Percentiles rank a stretch among this genome's conserved stretches.
Conservation (phyloP, 176 grass and related monocot genomes). For the Pontederia crassipes region DNA sequence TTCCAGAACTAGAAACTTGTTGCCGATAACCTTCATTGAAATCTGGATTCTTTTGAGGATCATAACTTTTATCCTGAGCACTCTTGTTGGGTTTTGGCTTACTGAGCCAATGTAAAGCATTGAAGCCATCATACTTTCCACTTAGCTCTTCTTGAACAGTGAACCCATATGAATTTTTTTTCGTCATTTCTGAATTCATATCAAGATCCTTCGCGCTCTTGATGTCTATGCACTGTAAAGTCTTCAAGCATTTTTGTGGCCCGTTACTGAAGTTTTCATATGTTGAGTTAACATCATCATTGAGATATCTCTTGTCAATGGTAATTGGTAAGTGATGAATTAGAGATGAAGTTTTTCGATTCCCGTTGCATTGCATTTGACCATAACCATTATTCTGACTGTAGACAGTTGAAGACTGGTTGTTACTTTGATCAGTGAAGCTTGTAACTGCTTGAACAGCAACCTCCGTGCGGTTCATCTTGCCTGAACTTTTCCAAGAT, state of each 20-base stretch:
- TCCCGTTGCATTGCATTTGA: constrained; percentile 19
- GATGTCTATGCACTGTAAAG: constrained; percentile 23
- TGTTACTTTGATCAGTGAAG: constrained; percentile 26
- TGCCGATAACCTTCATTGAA: background rate
- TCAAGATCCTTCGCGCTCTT: constrained; percentile 32
- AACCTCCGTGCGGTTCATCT: constrained; percentile 25
- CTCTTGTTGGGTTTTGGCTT: constrained; percentile 27
- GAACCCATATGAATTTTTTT: constrained; percentile 30
- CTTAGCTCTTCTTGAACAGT: constrained; percentile 16
- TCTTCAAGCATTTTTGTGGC: constrained; percentile 19
- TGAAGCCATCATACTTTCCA: constrained; percentile 11
- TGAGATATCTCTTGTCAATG: constrained; percentile 21
- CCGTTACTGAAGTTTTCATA: constrained; percentile 3
- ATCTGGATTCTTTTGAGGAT: background rate
- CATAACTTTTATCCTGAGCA: background rate
- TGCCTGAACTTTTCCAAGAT: background rate
- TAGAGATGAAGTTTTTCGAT: constrained; percentile 15
- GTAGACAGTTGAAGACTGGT: constrained; percentile 18
- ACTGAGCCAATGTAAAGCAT: constrained; percentile 28
- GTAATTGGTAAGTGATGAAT: constrained; percentile 17
- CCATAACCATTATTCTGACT: constrained; percentile 12
- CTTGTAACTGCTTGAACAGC: constrained; percentile 26
- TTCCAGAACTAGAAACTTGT: background rate
- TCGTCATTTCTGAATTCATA: constrained; percentile 43
- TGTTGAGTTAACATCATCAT: background rate